Percentiles rank a stretch among this genome's conserved stretches.
Conservation (phyloP, 345 rosid species). For the Camelina hispida region DNA sequence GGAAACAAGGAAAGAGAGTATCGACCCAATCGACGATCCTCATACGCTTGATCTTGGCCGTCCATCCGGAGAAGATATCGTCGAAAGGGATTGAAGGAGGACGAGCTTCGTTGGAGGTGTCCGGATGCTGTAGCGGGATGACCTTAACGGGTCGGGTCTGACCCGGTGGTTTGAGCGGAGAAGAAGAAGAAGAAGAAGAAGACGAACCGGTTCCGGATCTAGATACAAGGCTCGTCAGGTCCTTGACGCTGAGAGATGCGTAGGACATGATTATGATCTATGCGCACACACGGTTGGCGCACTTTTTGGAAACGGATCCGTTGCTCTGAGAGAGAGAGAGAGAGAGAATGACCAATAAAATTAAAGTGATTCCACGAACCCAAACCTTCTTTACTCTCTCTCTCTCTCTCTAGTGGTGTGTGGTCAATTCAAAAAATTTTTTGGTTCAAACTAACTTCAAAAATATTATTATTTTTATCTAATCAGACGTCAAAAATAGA, state of each 20-base stretch:
- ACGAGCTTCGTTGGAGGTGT: conserved; percentile 40
- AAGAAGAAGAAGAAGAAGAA: conserved; percentile 49
- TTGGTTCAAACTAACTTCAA: neutral
- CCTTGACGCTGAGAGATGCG: conserved; percentile 49
- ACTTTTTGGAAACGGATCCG: conserved; percentile 15
- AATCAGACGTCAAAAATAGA: neutral
- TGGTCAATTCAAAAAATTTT: conserved; percentile 13
- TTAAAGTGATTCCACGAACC: neutral
- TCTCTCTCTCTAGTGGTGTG: neutral
- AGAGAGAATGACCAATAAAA: neutral
- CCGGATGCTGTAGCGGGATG: conserved; percentile 81
- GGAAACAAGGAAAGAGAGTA: conserved; percentile 70
- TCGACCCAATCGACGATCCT: conserved; percentile 66
- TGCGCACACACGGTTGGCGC: conserved; percentile 29
- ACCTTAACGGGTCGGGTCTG: conserved; percentile 71
- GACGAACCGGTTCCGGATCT: conserved; percentile 46
- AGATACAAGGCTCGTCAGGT: conserved; percentile 42
- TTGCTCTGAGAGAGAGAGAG: neutral
- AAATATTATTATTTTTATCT: neutral
- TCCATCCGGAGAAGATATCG: conserved; percentile 53
- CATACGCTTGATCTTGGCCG: conserved; percentile 56
- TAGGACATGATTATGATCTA: conserved; percentile 38
- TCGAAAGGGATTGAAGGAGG: conserved; percentile 44
- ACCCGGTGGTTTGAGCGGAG: conserved; percentile 32
- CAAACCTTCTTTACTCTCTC: neutral